Conservation (phyloP, 2,329 filamentous ascomycete species). For the Pseudogymnoascus sp. region DNA sequence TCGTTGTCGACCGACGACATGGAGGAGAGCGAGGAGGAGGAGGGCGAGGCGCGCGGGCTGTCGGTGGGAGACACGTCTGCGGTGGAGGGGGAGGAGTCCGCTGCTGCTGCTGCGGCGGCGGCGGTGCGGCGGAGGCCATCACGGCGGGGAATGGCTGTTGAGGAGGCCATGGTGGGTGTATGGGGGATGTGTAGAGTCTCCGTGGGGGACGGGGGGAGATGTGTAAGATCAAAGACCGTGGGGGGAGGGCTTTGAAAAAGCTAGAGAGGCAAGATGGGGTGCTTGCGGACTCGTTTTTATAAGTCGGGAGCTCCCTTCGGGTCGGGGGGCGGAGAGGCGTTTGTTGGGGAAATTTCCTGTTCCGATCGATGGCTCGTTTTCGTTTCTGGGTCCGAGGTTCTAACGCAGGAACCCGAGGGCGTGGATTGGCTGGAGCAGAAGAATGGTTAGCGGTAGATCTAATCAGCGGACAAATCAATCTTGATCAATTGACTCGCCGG, state of each 20-base stretch:
- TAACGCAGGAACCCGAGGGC: not conserved
- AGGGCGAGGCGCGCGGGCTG: constrained; percentile 57
- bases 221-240: not conserved
- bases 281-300: not conserved
- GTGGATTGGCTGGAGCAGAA: not conserved
- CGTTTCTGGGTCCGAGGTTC: not conserved
- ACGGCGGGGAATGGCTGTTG: constrained; percentile 22
- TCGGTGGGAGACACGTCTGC: constrained; percentile 49
- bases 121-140: constrained; percentile 21
- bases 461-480: too few species aligned
- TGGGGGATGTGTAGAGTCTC: not conserved
- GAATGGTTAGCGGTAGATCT: not conserved
- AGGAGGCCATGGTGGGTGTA: constrained; percentile 22
- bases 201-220: too few species aligned
- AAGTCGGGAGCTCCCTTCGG: not conserved
- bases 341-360: not conserved
- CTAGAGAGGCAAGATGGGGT: not conserved
- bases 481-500: not conserved
- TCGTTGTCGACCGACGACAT: constrained; percentile 61
- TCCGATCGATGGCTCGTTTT: not conserved
- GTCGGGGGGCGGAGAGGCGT: not conserved
- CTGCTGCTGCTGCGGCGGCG: constrained; percentile 19
- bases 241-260: not conserved
- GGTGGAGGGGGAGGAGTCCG: constrained; percentile 40
- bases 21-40: constrained; percentile 87